phyloP scores from a whole-genome alignment of 164 flowering plant genomes.

The Nelumbo lutea region DNA sequence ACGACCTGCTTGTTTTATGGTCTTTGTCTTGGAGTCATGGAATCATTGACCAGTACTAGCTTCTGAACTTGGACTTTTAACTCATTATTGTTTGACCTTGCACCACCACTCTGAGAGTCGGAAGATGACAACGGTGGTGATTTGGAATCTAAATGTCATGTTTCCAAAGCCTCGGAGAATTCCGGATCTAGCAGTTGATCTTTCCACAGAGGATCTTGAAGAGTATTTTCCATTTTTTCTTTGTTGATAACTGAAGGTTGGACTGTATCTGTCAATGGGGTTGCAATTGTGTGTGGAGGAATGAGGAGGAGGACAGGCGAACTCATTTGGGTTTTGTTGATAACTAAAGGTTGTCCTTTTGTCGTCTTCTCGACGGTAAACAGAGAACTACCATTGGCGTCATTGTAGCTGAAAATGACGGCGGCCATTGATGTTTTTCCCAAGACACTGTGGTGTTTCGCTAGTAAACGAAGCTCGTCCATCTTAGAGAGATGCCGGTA shows the following conservation, averaged over 20 bases:
- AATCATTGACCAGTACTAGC: constrained; percentile 20
- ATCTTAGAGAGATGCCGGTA: no score
- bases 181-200: constrained; percentile 40
- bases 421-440: no score
- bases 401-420: no score
- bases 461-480: no score
- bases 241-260: constrained; percentile 28
- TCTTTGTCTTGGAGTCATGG: constrained; percentile 38
- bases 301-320: constrained; percentile 34
- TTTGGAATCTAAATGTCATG: constrained; percentile 41
- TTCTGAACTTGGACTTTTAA: constrained; percentile 28
- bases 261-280: constrained; percentile 26
- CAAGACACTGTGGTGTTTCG: no score
- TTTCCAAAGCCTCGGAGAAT: constrained; percentile 38
- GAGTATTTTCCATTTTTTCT: constrained; percentile 22
- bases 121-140: constrained; percentile 44
- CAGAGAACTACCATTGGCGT: no score
- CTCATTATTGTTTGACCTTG: constrained; percentile 19
- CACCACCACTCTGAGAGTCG: constrained; percentile 38
- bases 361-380: no score
- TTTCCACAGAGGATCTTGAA: constrained; percentile 23
- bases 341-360: no score
- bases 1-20: constrained; percentile 62
- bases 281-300: constrained; percentile 37
- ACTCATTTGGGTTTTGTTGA: no score